Evolutionary conservation across 331 rosid species (phyloP).

Genomic region (Pyrus hybrid): DNA sequence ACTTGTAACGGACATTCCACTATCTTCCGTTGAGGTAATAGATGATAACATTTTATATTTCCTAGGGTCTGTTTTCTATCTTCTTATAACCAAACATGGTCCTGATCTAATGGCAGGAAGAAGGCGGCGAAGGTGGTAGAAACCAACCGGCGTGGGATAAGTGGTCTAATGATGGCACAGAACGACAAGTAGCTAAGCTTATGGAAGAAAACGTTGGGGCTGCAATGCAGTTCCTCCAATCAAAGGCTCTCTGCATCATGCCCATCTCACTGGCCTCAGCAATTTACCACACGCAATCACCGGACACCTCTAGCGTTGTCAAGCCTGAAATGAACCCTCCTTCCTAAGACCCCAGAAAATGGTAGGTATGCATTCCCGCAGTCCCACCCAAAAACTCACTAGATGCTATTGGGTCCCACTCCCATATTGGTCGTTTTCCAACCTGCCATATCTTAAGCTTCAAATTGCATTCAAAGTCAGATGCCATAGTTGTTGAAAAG

Average conservation of each 20-base stretch:
- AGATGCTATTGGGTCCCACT: conserved; percentile 38
- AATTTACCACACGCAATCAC: conserved; percentile 79
- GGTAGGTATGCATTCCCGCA: conserved; percentile 2
- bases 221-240: conserved; percentile 94
- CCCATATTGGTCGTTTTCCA: conserved; percentile 30
- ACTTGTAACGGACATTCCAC: conserved; percentile 84
- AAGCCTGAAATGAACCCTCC: conserved; percentile 84
- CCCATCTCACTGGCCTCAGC: conserved; percentile 92
- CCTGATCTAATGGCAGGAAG: conserved; percentile 47
- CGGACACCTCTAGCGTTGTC: conserved; percentile 61
- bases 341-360: conserved; percentile 39
- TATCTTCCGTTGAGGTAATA: conserved; percentile 87
- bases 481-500: conserved; percentile 58
- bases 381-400: conserved; percentile 21
- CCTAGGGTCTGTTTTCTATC: background rate
- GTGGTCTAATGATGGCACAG: conserved; percentile 92
- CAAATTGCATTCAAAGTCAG: conserved; percentile 85
- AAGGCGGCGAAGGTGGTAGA: conserved; percentile 74
- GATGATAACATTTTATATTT: background rate
- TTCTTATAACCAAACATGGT: background rate
- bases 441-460: conserved; percentile 36
- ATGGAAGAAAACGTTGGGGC: conserved; percentile 96
- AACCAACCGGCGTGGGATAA: conserved; percentile 93
- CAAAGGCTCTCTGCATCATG: conserved; percentile 95
- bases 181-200: conserved; percentile 79